These are phyloP conservation scores for Alopecurus myosuroides DNA, from an alignment of 176 grass and related monocot genomes.

Conservation along the genomic window DNA sequence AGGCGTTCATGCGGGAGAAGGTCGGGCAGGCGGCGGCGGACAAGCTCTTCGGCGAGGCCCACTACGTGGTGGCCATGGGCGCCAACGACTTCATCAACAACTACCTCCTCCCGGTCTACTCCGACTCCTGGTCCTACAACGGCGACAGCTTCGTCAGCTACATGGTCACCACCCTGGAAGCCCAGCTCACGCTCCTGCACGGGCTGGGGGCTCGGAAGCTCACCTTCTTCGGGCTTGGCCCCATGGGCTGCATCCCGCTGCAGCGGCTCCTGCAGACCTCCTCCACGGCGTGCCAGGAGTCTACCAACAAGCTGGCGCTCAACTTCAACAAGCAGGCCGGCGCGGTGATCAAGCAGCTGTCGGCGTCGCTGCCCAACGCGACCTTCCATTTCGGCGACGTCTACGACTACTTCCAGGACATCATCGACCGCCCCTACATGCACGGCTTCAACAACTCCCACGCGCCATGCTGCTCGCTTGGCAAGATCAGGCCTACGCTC, in stretches of 20 bases:
- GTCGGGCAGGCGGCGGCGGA: conserved; percentile 47
- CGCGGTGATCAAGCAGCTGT: conserved; percentile 28
- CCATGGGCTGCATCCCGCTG: conserved; percentile 95
- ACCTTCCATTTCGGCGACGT: conserved; percentile 78
- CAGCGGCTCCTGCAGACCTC: conserved; percentile 61
- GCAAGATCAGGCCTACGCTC: conserved; percentile 60
- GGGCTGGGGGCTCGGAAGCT: conserved; percentile 51
- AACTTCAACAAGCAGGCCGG: conserved; percentile 64
- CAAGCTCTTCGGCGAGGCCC: conserved; percentile 52
- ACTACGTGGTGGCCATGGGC: conserved; percentile 84
- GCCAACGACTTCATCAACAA: conserved; percentile 99
- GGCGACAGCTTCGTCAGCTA: conserved; percentile 59
- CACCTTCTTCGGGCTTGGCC: conserved; percentile 88
- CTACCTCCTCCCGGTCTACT: conserved; percentile 86
- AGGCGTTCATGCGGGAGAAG: conserved; percentile 72
- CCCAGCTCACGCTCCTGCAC: conserved; percentile 60
- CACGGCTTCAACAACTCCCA: conserved; percentile 86
- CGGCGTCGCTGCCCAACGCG: conserved; percentile 48
- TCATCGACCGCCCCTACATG: conserved; percentile 60
- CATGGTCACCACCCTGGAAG: conserved; percentile 57
- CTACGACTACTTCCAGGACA: conserved; percentile 81
- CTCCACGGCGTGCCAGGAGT: conserved; percentile 57
- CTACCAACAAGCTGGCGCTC: conserved; percentile 69
- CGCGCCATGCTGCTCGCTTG: conserved; percentile 74
- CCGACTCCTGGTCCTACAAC: conserved; percentile 87